Evolutionary conservation across 129 eudicot genomes (phyloP), one percentile per base, ranked within the genome.

Genomic region (Chrysanthemum makinoi): DNA sequence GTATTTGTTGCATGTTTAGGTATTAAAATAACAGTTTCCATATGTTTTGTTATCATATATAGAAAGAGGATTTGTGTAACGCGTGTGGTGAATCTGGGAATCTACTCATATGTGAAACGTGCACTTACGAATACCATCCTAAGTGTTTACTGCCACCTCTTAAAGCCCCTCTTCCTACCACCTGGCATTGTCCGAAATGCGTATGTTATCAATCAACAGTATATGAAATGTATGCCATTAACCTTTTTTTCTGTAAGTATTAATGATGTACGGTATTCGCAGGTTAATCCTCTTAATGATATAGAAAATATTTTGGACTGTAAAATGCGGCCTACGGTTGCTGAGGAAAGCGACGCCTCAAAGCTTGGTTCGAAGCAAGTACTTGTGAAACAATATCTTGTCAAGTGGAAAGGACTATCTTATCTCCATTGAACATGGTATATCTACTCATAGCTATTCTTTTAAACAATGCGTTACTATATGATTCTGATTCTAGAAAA

Each of bases 381-480:
- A 33, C 79, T 86, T 73, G 93, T 90, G 74, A 95, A 90, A 76
- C 99, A 95, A 63, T 95, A 95, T 76, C 95, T 95, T 77, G 89
- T 95, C 16, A 95, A 95, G 66, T 95, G 99, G 99, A 95, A 95
- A 76, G 97, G 96, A 76, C 62, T 78, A 78, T 95, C 99, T 75
- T 95, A 90, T 81, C 95, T 95, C 53, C 99, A 95, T 56, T 95
- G 99, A 77, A 80, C 92, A 78, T 95, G 99, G 99, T 95, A 86
- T 51, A 68, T 73, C 10, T 54, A 0, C 57, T 59, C 33, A 35
- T 52, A 19, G 2, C 35, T 65, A 10, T 62, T 51, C 4, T 33
- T 1, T 67, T 55, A 18, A 57, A 51, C 50, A 9, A 26, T 57
- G 20, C 18, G 16, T 46, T 55, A 11, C 16, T 73, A 7, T 55